Evolutionary conservation across 495 filamentous ascomycete genomes (phyloP).

Genomic region (Penicillium flavigenum): DNA sequence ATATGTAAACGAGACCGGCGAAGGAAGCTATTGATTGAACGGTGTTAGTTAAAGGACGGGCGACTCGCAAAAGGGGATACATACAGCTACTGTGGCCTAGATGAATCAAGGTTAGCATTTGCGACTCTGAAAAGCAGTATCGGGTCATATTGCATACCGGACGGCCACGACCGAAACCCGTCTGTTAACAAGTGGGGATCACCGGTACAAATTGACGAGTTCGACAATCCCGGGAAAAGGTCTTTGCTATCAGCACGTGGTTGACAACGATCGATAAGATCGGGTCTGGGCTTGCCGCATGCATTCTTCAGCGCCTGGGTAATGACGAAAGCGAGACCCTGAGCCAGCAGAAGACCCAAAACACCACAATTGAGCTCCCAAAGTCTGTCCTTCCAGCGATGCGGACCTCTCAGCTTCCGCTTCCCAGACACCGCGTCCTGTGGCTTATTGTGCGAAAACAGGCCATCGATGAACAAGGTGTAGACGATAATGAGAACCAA

Average conservation of each 20-base stretch:
- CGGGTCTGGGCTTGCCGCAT: slow-evolving; percentile 81
- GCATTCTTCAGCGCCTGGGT: slow-evolving; percentile 83
- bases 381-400: slow-evolving; percentile 63
- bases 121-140: neutral
- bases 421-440: slow-evolving; percentile 36
- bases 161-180: slow-evolving; percentile 84
- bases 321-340: slow-evolving; percentile 68
- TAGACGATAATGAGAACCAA: slow-evolving; percentile 66
- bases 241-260: slow-evolving; percentile 45
- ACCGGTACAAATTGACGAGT: slow-evolving; percentile 65
- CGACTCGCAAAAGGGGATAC: slow-evolving; percentile 4
- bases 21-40: slow-evolving; percentile 52
- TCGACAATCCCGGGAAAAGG: slow-evolving; percentile 54
- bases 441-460: slow-evolving; percentile 63
- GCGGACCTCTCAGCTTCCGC: slow-evolving; percentile 61
- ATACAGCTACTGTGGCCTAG: slow-evolving; percentile 57
- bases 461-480: slow-evolving; percentile 69
- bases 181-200: slow-evolving; percentile 70
- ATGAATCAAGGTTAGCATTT: slow-evolving; percentile 29
- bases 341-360: slow-evolving; percentile 67
- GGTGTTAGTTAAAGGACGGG: slow-evolving; percentile 15
- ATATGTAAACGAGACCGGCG: slow-evolving; percentile 78
- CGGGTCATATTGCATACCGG: slow-evolving; percentile 43
- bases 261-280: slow-evolving; percentile 70
- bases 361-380: slow-evolving; percentile 86